Conservation (phyloP, 2,329 filamentous ascomycete genomes). For the Colletotrichum liriopes region DNA sequence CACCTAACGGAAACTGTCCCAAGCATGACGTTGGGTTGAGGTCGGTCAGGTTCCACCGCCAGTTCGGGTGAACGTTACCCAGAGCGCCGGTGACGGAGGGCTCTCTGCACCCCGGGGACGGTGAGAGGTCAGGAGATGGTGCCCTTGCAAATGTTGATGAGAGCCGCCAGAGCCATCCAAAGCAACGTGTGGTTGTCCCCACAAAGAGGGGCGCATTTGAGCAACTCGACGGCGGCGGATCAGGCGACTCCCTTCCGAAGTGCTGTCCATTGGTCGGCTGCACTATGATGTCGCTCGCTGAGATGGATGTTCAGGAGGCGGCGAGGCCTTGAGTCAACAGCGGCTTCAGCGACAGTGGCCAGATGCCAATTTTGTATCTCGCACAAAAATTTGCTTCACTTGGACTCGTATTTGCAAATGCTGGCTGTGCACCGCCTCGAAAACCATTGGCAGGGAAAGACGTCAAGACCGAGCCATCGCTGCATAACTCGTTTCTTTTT, state of each 20-base stretch:
- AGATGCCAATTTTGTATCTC: neutral
- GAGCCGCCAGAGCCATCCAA: constrained; percentile 12
- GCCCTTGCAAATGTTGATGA: neutral
- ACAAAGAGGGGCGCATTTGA: constrained; percentile 10
- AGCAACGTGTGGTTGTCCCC: constrained; percentile 7
- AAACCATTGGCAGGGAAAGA: neutral
- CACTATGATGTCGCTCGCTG: constrained; percentile 2
- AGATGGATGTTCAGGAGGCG: constrained; percentile 13
- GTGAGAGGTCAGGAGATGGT: constrained; percentile 1
- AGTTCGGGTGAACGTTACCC: constrained; percentile 30
- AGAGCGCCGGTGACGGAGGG: constrained; percentile 33
- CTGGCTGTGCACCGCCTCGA: constrained; percentile 10
- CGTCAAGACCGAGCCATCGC: neutral
- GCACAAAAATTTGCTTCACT: neutral
- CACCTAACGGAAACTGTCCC: constrained; percentile 10
- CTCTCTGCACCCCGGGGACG: constrained; percentile 8
- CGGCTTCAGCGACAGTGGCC: neutral
- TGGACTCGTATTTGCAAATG: constrained; percentile 10
- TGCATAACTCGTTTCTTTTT: neutral
- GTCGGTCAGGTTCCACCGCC: constrained; percentile 33
- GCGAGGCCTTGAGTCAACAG: neutral
- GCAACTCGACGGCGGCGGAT: constrained; percentile 11
- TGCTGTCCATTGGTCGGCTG: constrained; percentile 10
- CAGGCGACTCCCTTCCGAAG: constrained; percentile 13
- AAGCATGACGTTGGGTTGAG: constrained; percentile 26